These are phyloP conservation scores for Ceratocystis colombiana DNA, from an alignment of 2,329 filamentous ascomycete genomes.

Conservation along the genomic window DNA sequence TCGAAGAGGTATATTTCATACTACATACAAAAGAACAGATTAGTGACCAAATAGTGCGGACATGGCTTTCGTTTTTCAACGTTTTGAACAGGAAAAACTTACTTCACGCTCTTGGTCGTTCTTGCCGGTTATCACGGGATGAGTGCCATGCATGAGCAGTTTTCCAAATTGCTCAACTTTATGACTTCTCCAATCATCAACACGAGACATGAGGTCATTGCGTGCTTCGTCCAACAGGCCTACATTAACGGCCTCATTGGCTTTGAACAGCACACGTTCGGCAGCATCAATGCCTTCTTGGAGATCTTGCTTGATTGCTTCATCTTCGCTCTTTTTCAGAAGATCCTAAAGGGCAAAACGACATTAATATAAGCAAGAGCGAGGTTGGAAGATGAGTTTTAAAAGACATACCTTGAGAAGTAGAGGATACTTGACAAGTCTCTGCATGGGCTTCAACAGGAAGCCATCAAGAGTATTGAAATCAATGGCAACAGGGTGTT, in stretches of 20 bases:
- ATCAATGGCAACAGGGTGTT: slow-evolving; percentile 70
- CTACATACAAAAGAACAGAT: slow-evolving; percentile 38
- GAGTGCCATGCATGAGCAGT: slow-evolving; percentile 76
- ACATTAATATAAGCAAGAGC: slow-evolving; percentile 29
- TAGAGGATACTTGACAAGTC: slow-evolving; percentile 87
- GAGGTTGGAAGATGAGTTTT: not conserved
- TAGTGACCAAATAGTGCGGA: slow-evolving; percentile 16
- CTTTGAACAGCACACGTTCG: slow-evolving; percentile 68
- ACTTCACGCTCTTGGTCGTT: slow-evolving; percentile 89
- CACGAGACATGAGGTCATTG: slow-evolving; percentile 66
- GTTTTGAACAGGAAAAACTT: slow-evolving; percentile 31
- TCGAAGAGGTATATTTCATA: slow-evolving; percentile 98
- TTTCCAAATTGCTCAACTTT: slow-evolving; percentile 85
- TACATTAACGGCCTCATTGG: slow-evolving; percentile 83
- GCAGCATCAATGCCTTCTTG: slow-evolving; percentile 68
- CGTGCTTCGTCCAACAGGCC: slow-evolving; percentile 77
- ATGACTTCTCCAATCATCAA: slow-evolving; percentile 97
- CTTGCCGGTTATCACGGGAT: slow-evolving; percentile 80
- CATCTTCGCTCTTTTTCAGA: slow-evolving; percentile 71
- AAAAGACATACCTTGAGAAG: slow-evolving; percentile 58
- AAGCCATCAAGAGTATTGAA: slow-evolving; percentile 85
- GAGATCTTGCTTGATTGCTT: slow-evolving; percentile 61
- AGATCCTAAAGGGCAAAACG: slow-evolving; percentile 52
- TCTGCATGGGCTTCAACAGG: slow-evolving; percentile 90
- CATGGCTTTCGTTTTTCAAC: not conserved